Base-by-base conservation (phyloP, 225 moss, liverwort and hornwort genomes). In the Physcomitrellopsis africana region DNA sequence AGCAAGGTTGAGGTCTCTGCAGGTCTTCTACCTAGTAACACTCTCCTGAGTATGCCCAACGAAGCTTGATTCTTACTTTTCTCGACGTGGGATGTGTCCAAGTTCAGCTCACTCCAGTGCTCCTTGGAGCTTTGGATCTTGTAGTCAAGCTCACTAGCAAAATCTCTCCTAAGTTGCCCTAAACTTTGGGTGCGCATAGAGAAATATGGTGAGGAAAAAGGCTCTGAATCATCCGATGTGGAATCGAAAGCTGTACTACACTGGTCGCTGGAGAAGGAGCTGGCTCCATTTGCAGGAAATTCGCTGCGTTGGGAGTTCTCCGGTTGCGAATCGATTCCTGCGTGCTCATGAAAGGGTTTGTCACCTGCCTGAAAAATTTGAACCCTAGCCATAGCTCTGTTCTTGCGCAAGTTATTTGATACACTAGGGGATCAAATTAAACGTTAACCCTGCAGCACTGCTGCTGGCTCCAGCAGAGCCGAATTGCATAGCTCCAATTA, bases 31-130 rank as follows among this genome's bases (percentile, higher is more conserved):
- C 84, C 84, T 7, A 77, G 17, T 5, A 80, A 11, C 15, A 69
- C 73, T 51, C 49, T 65, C 8, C 67, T 56, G 13, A 83, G 22
- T 3, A 55, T 44, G 1, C 65, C 65, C 55, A 74, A 44, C 11
- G 74, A 65, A 44, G 18, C 57, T 29, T 58, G 72, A 69, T 77
- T 80, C 80, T 74, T 84, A 13, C 57, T 72, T 19, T 63, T 41
- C 72, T 27, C 57, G 7, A 49, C 63, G 14, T 42, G 75, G 32
- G 65, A 70, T 32, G 59, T 63, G 5, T 66, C 79, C 15, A 74
- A 76, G 53, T 59, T 78, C 22, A 85, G 60, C 79, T 85, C 82
- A 47, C 85, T 85, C 85, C 82, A 85, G 55, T 82, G 85, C 26
- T 67, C 79, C 47, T 85, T 85, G 6, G 85, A 85, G 14, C 46